Base-by-base conservation (phyloP, 1,284 basidiomycete genomes). In the Gastroboletus turbinatus region DNA sequence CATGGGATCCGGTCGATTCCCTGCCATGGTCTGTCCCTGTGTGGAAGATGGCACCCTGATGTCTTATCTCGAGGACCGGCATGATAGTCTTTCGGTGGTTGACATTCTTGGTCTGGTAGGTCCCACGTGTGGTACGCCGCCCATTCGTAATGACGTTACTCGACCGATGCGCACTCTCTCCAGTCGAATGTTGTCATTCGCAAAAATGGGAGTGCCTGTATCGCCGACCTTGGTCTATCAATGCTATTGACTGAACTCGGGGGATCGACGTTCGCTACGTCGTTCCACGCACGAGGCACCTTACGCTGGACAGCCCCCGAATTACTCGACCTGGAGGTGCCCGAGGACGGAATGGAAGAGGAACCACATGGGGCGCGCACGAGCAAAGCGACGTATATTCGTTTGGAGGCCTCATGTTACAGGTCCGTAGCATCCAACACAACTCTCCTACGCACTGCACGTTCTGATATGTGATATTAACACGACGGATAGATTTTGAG, bases 251-350 rank as follows among this genome's bases (percentile, higher is more conserved):
- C 36, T n/a, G 36, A 38, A 9, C 36, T n/a, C 36, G 36, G 36
- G 10, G 36, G 36, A 17, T 46, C 50, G 13, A 50, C 53, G 11
- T 58, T 61, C n/a, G 39, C 58, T 2, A 53, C 52, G 17, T 60
- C 56, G 0, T 72, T 66, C 8, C 66, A 63, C 6, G 63, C 64
- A 10, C 62, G 65, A 3, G 71, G 72, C 1, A 65, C 72, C 9
- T 51, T 38, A 10, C n/a, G 36, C n/a, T 38, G 36, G n/a, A 38
- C 36, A 11, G n/a, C 36, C n/a, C 36, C 36, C 16, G 36, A 38
- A 9, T n/a, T 38, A n/a, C 36, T 38, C 17, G 36, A 38, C 36
- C n/a, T n/a, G 36, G n/a, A 10, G 17, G n/a, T 38, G 36, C n/a
- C 36, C 36, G 36, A 38, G 36, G 17, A 38, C n/a, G 36, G 9